Base-by-base conservation (phyloP, 768 basidiomycete species). In the Gelatoporia subvermispora region DNA sequence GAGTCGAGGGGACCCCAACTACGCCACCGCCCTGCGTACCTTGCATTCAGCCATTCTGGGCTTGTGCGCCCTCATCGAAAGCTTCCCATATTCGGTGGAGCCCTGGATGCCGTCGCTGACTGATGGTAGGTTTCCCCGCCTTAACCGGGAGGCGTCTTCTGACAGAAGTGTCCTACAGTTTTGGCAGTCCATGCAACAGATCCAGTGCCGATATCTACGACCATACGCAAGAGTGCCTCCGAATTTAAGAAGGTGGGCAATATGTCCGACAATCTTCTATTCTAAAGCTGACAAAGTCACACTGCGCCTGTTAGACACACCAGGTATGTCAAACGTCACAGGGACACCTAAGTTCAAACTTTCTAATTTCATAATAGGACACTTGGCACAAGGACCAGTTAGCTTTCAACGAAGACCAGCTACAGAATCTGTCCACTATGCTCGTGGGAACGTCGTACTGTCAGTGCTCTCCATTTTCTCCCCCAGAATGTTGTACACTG, bases 371-470 rank as follows among this genome's bases (percentile, higher is more conserved):
- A 11, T 47, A 41, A 53, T 63, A 92, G 84, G 92, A 94, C 62
- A 91, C 88, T 31, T 93, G 90, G 90, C 88, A 89, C 60, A 88
- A 86, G 60, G 92, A 95, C 66, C 88, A 93, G 60, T 74, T 79
- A 43, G 74, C 77, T 45, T 94, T 95, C 64, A 82, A 90, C 59
- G 92, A 95, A 66, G 92, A 94, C 60, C 92, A 93, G 60, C 66
- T 93, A 42, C 85, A 89, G 63, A 86, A 81, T 56, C 76, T 95
- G 56, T 88, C 89, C 21, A 84, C 85, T 35, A 92, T 93, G 81
- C 73, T 94, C 34, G 88, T 90, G 23, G 92, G 92, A 38, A 94
- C 89, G 41, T 93, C 88, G 15, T 91, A 91, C 62, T 90, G 87
- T 88, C 61, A 71, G 83, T 71, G n/a, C 16, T 8, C 5, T 13